Percentiles rank a stretch among this genome's conserved stretches.
Evolutionary conservation across 2,329 filamentous ascomycete species (phyloP).

Genomic region (Colletotrichum cuscutae): DNA sequence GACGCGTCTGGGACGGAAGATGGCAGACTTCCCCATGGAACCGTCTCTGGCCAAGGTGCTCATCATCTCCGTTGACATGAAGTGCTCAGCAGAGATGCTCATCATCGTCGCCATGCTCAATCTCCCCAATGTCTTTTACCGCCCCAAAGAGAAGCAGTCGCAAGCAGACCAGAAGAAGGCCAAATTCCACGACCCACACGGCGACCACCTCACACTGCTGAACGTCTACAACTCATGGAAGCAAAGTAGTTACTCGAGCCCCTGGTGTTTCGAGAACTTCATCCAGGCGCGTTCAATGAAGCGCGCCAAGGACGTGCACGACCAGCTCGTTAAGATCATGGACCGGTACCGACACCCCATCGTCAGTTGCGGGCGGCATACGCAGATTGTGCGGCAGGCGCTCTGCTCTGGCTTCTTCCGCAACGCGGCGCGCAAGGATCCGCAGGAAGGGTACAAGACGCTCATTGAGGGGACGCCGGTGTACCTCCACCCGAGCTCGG

Average conservation of each 20-base stretch:
- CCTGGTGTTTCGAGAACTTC: constrained; percentile 98
- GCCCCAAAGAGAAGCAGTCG: constrained; percentile 95
- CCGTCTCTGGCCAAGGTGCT: constrained; percentile 90
- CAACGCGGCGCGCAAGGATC: constrained; percentile 93
- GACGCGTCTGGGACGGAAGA: constrained; percentile 91
- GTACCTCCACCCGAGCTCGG: constrained; percentile 91
- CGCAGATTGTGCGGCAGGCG: constrained; percentile 86
- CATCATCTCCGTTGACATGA: constrained; percentile 86
- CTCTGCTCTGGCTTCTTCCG: constrained; percentile 96
- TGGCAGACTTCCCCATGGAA: constrained; percentile 99
- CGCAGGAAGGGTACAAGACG: constrained; percentile 97
- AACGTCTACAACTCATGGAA: constrained; percentile 99
- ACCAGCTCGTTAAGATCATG: constrained; percentile 95
- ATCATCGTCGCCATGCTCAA: constrained; percentile 96
- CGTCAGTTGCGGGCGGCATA: constrained; percentile 87
- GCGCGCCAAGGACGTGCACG: constrained; percentile 89
- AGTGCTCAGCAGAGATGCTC: constrained; percentile 93
- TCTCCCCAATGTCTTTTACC: constrained; percentile 88
- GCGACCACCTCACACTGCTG: constrained; percentile 92
- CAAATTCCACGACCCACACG: constrained; percentile 95
- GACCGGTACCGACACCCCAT: constrained; percentile 87
- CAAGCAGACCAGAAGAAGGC: constrained; percentile 98
- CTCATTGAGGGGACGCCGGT: constrained; percentile 95
- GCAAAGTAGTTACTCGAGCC: constrained; percentile 79
- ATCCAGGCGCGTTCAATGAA: constrained; percentile 92